These are phyloP conservation scores for Dioscorea alata DNA, from an alignment of 106 monocot genomes.

Conservation along the genomic window DNA sequence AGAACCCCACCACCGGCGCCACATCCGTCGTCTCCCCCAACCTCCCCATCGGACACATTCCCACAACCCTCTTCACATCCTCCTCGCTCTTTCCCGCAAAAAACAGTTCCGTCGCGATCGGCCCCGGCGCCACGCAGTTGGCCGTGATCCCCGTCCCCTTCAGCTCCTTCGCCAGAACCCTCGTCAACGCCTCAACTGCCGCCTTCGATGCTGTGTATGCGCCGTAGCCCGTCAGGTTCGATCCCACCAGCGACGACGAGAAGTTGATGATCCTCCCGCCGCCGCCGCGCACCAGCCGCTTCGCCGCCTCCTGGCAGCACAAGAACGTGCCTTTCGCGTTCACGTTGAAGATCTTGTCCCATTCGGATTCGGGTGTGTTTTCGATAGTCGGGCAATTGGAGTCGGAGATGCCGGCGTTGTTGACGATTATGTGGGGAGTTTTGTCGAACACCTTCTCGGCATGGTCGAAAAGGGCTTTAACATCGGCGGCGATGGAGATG, in stretches of 20 bases:
- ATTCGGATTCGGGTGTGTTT: conserved; percentile 28
- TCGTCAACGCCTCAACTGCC: conserved; percentile 56
- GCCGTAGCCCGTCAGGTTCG: conserved; percentile 21
- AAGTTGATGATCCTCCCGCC: conserved; percentile 57
- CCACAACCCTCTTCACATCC: conserved; percentile 9
- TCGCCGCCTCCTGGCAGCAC: conserved; percentile 41
- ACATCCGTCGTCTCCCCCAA: conserved; percentile 45
- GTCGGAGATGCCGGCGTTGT: conserved; percentile 47
- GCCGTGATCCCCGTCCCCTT: conserved; percentile 37
- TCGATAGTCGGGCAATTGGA: conserved; percentile 18
- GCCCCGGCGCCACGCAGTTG: conserved; percentile 67
- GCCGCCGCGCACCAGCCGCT: conserved; percentile 35
- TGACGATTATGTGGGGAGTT: conserved; percentile 17
- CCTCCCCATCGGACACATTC: conserved; percentile 25
- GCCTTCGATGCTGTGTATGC: conserved; percentile 62
- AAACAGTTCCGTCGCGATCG: conserved; percentile 46
- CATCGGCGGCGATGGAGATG: conserved; percentile 32
- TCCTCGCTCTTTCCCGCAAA: conserved; percentile 44
- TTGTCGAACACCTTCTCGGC: conserved; percentile 47
- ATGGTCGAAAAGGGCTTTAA: conserved; percentile 51
- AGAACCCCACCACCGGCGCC: conserved; percentile 63
- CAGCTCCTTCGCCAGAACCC: conserved; percentile 52
- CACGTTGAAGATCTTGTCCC: conserved; percentile 36
- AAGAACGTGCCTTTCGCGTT: conserved; percentile 53
- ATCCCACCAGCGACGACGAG: conserved; percentile 28